phyloP scores from a whole-genome alignment of 768 basidiomycete species.

The Porphyrellus cyaneotinctus region DNA sequence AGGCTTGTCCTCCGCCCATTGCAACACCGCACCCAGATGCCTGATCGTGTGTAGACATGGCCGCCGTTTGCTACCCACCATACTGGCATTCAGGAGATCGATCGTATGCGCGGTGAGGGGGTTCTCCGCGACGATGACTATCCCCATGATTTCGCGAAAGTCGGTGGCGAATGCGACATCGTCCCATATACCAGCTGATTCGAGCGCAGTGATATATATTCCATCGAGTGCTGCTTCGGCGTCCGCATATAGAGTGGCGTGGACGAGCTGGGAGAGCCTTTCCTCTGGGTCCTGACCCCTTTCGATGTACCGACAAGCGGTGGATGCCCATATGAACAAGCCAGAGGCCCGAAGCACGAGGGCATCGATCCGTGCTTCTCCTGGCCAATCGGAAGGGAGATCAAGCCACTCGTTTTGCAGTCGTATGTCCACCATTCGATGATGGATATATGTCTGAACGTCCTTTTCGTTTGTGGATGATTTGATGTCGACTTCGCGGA shows the following conservation, averaged over 20 bases:
- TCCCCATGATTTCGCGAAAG: slow-evolving; percentile 31
- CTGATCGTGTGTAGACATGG: slow-evolving; percentile 31
- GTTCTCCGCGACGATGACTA: slow-evolving; percentile 28
- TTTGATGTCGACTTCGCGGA: slow-evolving; percentile 25
- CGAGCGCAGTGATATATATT: slow-evolving; percentile 31
- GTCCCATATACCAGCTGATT: slow-evolving; percentile 29
- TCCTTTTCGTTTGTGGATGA: slow-evolving; percentile 25
- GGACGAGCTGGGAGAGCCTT: slow-evolving; percentile 24
- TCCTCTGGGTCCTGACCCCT: slow-evolving; percentile 30
- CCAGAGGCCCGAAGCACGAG: slow-evolving; percentile 29
- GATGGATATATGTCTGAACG: slow-evolving; percentile 23
- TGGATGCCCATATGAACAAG: slow-evolving; percentile 33
- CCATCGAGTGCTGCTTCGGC: slow-evolving; percentile 28
- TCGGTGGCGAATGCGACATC: slow-evolving; percentile 27
- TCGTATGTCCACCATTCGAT: slow-evolving; percentile 26
- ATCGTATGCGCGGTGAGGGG: slow-evolving; percentile 25
- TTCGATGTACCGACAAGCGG: slow-evolving; percentile 32
- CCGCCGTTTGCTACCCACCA: slow-evolving; percentile 11
- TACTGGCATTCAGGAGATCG: slow-evolving; percentile 24
- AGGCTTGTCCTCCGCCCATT: slow-evolving; percentile 25
- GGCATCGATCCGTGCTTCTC: slow-evolving; percentile 12
- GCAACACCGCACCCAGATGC: slow-evolving; percentile 25
- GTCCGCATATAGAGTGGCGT: slow-evolving; percentile 17
- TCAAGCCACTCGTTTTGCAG: slow-evolving; percentile 25
- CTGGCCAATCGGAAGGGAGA: slow-evolving; percentile 31